These are phyloP conservation scores for Hypsizygus ulmarius DNA, from an alignment of 1,284 basidiomycete genomes.

Conservation along the genomic window DNA sequence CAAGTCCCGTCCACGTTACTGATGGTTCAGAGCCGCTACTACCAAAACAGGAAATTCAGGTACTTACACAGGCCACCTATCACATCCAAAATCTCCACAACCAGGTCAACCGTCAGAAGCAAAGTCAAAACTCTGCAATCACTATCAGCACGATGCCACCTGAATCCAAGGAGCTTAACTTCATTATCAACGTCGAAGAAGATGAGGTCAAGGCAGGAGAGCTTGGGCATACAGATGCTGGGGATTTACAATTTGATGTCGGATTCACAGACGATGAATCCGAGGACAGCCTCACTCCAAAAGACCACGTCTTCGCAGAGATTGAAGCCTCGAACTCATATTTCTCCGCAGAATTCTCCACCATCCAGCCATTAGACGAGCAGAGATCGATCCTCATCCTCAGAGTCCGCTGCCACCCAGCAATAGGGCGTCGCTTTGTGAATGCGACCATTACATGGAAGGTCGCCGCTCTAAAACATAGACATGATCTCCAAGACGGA, in stretches of 20 bases:
- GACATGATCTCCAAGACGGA: no score
- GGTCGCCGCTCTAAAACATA: neutral
- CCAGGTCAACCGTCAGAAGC: neutral
- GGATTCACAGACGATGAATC: no score
- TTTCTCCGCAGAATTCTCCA: slow-evolving; percentile 7
- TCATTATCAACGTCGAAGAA: slow-evolving; percentile 6
- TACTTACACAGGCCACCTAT: no score
- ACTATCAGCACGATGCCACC: neutral
- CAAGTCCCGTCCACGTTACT: no score
- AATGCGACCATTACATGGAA: slow-evolving; percentile 5
- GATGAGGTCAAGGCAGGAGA: slow-evolving; percentile 3
- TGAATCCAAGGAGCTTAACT: neutral
- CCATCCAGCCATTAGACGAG: slow-evolving; percentile 5
- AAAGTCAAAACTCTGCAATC: neutral
- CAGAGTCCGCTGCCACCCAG: slow-evolving; percentile 6
- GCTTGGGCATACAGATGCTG: neutral
- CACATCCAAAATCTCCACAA: neutral
- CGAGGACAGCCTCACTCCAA: neutral
- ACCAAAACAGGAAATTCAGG: no score
- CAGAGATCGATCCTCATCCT: slow-evolving; percentile 4
- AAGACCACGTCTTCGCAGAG: slow-evolving; percentile 3
- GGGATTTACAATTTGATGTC: no score
- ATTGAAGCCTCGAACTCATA: slow-evolving; percentile 5
- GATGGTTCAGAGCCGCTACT: no score
- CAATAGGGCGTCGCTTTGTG: slow-evolving; percentile 1